Base-by-base conservation (phyloP, 371 early-diverging fungal species). In the Haplosporangium sp. region DNA sequence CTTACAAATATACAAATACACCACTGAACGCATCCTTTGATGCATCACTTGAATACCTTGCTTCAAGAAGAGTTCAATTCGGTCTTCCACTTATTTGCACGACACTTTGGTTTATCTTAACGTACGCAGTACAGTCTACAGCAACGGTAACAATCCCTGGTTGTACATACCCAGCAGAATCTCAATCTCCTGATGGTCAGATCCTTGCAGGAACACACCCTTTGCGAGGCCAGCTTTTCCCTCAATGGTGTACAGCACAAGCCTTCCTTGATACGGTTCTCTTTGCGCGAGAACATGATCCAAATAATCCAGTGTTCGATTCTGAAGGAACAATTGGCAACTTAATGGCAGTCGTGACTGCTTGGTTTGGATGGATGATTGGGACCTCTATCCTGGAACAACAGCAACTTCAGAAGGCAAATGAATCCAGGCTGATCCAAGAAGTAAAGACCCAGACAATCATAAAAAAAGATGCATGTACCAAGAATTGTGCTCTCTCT, bases 241-340 rank as follows among this genome's bases (percentile, higher is more conserved):
- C 72, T 3, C 71, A 85, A 6, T 70, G 77, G 45, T 86, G 86
- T 61, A 84, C 86, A 2, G 81, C 85, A 1, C 77, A 86, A 61
- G 66, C 85, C 3, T 72, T 72, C 50, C 27, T 86, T 37, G 88
- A 88, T 68, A 72, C 63, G 2, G 7, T 67, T 15, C 35, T 86
- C 17, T 84, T 87, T 37, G 67, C 74, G 0, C 65, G 19, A 11
- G 58, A 27, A 1, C 85, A 82, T 50, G 77, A 82, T 20, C 74
- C 83, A 63, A 71, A 83, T 20, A 8, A 65, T 13, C 69, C 67
- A 0, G 45, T 66, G n/a, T 84, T 84, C 56, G 87, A 87, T 65
- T 77, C 84, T 0, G 87, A 88, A 65, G 88, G 87, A 2, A 62
- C 74, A 0, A 65, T 86, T 4, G 84, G 86, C 1, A 85, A 74